These are phyloP conservation scores for Solanum acaule DNA, from an alignment of 257 asterid genomes.

Conservation along the genomic window DNA sequence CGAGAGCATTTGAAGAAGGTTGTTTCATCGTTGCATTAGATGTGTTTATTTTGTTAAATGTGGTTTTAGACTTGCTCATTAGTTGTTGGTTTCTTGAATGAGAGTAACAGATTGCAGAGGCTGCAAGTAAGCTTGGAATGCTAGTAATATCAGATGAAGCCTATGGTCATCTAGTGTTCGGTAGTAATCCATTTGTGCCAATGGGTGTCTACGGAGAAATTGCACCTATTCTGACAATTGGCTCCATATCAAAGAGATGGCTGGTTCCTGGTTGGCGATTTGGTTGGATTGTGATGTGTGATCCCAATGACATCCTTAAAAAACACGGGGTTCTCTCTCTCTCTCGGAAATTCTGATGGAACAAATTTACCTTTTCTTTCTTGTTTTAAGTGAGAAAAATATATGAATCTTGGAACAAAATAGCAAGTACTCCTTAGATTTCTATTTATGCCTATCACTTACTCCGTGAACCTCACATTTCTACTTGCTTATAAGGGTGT, in stretches of 20 bases:
- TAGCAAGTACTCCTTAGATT: neutral
- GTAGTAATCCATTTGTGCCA: constrained; percentile 35
- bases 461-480: neutral
- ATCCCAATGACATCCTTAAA: constrained; percentile 47
- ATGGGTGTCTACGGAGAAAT: constrained; percentile 43
- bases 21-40: neutral
- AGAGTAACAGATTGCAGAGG: constrained; percentile 46
- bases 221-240: constrained; percentile 47
- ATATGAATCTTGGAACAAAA: neutral
- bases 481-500: neutral
- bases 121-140: constrained; percentile 46
- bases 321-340: constrained; percentile 39
- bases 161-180: constrained; percentile 50
- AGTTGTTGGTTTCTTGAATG: neutral
- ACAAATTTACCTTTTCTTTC: neutral
- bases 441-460: neutral
- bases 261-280: constrained; percentile 67
- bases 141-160: constrained; percentile 61
- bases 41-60: neutral
- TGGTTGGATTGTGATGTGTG: constrained; percentile 58
- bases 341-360: neutral
- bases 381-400: neutral
- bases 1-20: constrained; percentile 56
- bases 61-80: neutral
- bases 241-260: constrained; percentile 72